These are phyloP conservation scores for Cladophialophora bantiana DNA, from an alignment of 2,329 filamentous ascomycete genomes.

Conservation along the genomic window DNA sequence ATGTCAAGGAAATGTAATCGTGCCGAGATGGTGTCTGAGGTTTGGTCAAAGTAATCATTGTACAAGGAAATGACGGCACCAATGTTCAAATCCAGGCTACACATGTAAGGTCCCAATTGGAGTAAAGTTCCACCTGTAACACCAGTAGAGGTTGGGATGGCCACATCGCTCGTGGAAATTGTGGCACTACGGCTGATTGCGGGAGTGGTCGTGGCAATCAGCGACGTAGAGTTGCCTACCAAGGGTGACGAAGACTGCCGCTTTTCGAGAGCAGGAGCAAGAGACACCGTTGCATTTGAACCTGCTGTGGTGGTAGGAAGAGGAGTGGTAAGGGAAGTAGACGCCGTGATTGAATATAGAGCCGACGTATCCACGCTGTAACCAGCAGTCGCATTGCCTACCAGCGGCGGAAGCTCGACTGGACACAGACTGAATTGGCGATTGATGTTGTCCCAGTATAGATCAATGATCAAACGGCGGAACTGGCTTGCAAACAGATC, in stretches of 20 bases:
- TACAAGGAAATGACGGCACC: conserved; percentile 59
- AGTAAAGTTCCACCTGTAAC: conserved; percentile 38
- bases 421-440: conserved; percentile 68
- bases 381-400: conserved; percentile 32
- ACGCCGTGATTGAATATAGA: conserved; percentile 30
- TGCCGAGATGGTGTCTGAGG: conserved; percentile 62
- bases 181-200: conserved; percentile 6
- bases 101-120: conserved; percentile 62
- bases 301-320: not conserved
- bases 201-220: conserved; percentile 9
- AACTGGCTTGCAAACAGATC: conserved; percentile 69
- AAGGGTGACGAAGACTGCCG: conserved; percentile 18
- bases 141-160: conserved; percentile 36
- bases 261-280: conserved; percentile 9
- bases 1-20: conserved; percentile 61
- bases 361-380: conserved; percentile 32
- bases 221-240: conserved; percentile 8
- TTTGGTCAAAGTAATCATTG: conserved; percentile 60
- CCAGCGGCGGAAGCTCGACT: conserved; percentile 45
- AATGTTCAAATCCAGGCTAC: conserved; percentile 61
- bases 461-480: conserved; percentile 63
- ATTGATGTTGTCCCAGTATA: conserved; percentile 68
- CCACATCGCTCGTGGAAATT: conserved; percentile 25
- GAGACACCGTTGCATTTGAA: conserved; percentile 9
- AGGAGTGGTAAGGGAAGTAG: conserved; percentile 16